A percentile compares a stretch with the other conserved stretches of the same genome.
These are phyloP conservation scores for Pichia sp. DNA, from an alignment of 1,139 yeast genomes.

Conservation along the genomic window DNA sequence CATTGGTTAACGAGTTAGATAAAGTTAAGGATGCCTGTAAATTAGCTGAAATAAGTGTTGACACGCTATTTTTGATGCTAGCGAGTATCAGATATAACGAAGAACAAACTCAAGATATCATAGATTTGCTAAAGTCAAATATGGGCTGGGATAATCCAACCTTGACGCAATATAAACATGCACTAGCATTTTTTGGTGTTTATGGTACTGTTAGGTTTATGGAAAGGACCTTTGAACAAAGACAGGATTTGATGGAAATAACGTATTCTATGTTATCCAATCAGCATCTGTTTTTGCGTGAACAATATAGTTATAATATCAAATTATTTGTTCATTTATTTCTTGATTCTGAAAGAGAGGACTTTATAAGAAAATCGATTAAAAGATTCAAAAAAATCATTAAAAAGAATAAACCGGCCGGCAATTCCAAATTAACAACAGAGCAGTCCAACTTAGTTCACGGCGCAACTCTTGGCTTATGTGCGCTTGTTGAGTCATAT, in stretches of 20 bases:
- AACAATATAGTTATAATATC: slow-evolving; percentile 64
- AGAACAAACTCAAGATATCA: slow-evolving; percentile 29
- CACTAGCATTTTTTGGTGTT: slow-evolving; percentile 66
- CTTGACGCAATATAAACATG: slow-evolving; percentile 60
- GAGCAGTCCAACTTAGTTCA: slow-evolving; percentile 47
- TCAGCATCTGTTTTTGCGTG: slow-evolving; percentile 67
- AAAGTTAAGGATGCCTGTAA: slow-evolving; percentile 77
- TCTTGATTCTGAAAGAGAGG: slow-evolving; percentile 46
- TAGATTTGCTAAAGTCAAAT: slow-evolving; percentile 42
- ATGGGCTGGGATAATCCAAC: slow-evolving; percentile 36
- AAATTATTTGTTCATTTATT: slow-evolving; percentile 78
- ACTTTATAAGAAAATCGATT: slow-evolving; percentile 30
- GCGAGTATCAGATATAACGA: slow-evolving; percentile 19
- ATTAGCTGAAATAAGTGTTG: slow-evolving; percentile 44
- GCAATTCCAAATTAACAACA: slow-evolving; percentile 22
- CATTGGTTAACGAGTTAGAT: slow-evolving; percentile 60
- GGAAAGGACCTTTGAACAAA: slow-evolving; percentile 41
- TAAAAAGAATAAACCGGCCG: slow-evolving; percentile 24
- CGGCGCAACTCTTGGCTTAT: slow-evolving; percentile 85
- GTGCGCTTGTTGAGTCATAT: slow-evolving; percentile 83
- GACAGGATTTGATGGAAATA: slow-evolving; percentile 41
- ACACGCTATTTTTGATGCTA: slow-evolving; percentile 17
- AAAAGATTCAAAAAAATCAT: slow-evolving; percentile 32
- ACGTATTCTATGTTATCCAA: slow-evolving; percentile 52
- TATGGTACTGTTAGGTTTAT: slow-evolving; percentile 69